Conservation (phyloP, 495 filamentous ascomycete species). For the Podospora conica region DNA sequence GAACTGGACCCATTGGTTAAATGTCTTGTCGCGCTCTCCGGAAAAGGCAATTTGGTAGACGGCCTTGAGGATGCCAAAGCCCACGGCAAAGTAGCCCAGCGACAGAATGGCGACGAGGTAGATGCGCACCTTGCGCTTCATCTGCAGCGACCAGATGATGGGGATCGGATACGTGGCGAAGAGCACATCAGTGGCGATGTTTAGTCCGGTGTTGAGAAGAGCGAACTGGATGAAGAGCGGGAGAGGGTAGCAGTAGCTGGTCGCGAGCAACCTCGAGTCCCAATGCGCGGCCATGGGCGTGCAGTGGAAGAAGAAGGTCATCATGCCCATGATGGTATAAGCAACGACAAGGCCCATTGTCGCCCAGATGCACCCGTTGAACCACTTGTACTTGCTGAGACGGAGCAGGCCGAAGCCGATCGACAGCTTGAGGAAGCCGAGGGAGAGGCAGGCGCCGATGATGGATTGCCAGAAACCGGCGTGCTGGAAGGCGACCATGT, state of each 20-base stretch:
- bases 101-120: slow-evolving; percentile 16
- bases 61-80: slow-evolving; percentile 14
- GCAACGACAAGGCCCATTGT: slow-evolving; percentile 20
- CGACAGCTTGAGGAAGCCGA: slow-evolving; percentile 38
- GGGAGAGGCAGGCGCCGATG: slow-evolving; percentile 27
- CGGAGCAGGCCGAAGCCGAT: slow-evolving; percentile 26
- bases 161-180: slow-evolving; percentile 19
- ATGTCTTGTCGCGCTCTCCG: slow-evolving; percentile 10
- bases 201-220: slow-evolving; percentile 5
- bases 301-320: slow-evolving; percentile 30
- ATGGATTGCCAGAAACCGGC: slow-evolving; percentile 33
- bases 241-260: not conserved
- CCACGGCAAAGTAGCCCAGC: slow-evolving; percentile 19
- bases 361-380: slow-evolving; percentile 14
- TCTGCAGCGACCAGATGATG: slow-evolving; percentile 16
- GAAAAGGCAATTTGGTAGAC: slow-evolving; percentile 14
- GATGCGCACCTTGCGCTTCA: slow-evolving; percentile 10
- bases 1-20: slow-evolving; percentile 11
- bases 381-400: slow-evolving; percentile 15
- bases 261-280: not conserved
- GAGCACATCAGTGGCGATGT: slow-evolving; percentile 15
- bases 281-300: slow-evolving; percentile 16
- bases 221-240: slow-evolving; percentile 1
- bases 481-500: slow-evolving; percentile 28
- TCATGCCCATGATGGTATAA: slow-evolving; percentile 22